Percentiles rank a stretch among this genome's conserved stretches.
These are phyloP conservation scores for Diversispora epigaea DNA, from an alignment of 192 early-diverging fungal genomes.

Conservation along the genomic window DNA sequence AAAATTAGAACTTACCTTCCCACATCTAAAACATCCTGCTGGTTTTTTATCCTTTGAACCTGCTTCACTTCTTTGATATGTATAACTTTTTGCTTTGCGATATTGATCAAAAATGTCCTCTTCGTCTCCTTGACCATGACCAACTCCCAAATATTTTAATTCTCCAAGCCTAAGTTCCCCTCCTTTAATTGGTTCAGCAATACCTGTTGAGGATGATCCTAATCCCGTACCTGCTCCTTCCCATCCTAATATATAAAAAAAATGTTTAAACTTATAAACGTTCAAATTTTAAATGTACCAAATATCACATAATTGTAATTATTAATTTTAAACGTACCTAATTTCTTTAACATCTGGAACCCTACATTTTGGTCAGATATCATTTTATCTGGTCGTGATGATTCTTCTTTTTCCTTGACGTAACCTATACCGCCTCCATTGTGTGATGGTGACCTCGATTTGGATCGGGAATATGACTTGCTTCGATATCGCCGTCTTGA, in stretches of 20 bases:
- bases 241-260: constrained; percentile 16
- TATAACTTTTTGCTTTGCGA: constrained; percentile 33
- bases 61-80: constrained; percentile 29
- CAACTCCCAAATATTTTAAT: constrained; percentile 32
- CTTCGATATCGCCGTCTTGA: constrained; percentile 21
- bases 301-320: neutral
- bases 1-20: constrained; percentile 14
- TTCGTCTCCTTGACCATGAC: constrained; percentile 20
- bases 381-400: constrained; percentile 24
- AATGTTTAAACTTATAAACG: neutral
- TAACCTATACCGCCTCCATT: constrained; percentile 14
- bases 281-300: neutral
- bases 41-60: constrained; percentile 31
- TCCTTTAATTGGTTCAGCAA: constrained; percentile 27
- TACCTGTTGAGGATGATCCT: constrained; percentile 25
- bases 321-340: constrained; percentile 17
- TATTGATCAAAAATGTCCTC: constrained; percentile 34
- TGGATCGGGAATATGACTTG: constrained; percentile 20
- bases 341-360: constrained; percentile 33
- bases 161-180: constrained; percentile 28
- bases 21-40: constrained; percentile 31
- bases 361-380: constrained; percentile 34
- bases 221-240: constrained; percentile 28
- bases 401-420: constrained; percentile 2
- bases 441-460: constrained; percentile 13